Evolutionary conservation across 495 filamentous ascomycete species (phyloP).

Genomic region (Jackrogersella minutella): DNA sequence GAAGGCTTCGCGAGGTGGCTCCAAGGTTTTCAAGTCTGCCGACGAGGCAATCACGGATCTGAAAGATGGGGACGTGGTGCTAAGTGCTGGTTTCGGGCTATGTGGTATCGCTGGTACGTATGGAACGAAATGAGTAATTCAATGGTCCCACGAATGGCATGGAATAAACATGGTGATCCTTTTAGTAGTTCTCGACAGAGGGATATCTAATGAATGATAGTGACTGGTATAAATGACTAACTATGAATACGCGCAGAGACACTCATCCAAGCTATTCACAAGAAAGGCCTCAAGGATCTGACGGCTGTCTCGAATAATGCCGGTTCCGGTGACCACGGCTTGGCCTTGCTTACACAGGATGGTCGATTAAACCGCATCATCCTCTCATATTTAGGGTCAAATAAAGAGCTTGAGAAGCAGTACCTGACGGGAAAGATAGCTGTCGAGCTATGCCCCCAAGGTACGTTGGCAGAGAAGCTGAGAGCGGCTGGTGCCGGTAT

Average conservation of each 20-base stretch:
- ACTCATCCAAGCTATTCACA: conserved; percentile 58
- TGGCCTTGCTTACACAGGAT: conserved; percentile 60
- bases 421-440: conserved; percentile 69
- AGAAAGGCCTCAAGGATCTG: conserved; percentile 59
- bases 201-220: neutral
- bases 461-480: conserved; percentile 69
- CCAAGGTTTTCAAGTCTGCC: conserved; percentile 63
- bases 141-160: neutral
- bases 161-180: neutral
- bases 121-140: neutral
- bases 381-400: conserved; percentile 67
- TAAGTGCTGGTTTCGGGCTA: conserved; percentile 69
- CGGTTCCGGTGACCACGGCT: conserved; percentile 62
- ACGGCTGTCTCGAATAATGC: conserved; percentile 75
- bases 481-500: conserved; percentile 71
- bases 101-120: conserved; percentile 66
- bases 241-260: conserved; percentile 46
- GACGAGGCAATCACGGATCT: conserved; percentile 69
- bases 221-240: conserved; percentile 1
- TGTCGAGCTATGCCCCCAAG: conserved; percentile 71
- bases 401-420: conserved; percentile 70
- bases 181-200: neutral
- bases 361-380: conserved; percentile 68
- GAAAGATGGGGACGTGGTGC: conserved; percentile 62
- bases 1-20: conserved; percentile 48